phyloP scores from a whole-genome alignment of 163 green algal species.

The Dunaliella salina region DNA sequence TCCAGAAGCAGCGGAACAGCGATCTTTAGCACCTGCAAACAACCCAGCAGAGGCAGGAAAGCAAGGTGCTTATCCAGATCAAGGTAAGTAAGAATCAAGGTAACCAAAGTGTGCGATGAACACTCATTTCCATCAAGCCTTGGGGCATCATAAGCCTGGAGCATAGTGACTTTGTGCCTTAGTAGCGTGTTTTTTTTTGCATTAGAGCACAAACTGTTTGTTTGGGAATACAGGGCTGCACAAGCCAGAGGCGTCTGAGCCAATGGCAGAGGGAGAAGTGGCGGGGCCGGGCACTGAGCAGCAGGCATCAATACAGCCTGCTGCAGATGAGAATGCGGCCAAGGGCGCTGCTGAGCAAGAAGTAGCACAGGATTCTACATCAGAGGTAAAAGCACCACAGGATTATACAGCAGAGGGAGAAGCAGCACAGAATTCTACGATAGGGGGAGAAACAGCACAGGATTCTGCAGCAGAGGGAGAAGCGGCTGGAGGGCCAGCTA shows the following conservation, averaged over 20 bases:
- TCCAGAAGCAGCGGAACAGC: constrained; percentile 4
- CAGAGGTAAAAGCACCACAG: not conserved
- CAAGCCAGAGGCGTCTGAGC: too few species aligned
- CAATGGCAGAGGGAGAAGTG: not conserved
- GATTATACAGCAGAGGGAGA: not conserved
- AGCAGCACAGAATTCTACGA: too few species aligned
- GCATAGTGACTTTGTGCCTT: too few species aligned
- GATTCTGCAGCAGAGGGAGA: not conserved
- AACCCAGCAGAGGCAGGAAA: constrained; percentile 6
- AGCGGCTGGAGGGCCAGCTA: not conserved
- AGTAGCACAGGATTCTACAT: not conserved
- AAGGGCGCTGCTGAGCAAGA: constrained; percentile 9
- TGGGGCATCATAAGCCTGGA: too few species aligned
- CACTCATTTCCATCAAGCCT: too few species aligned
- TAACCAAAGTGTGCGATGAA: too few species aligned
- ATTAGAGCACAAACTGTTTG: too few species aligned
- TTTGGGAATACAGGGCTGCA: too few species aligned
- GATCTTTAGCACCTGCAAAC: not conserved
- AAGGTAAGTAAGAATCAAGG: too few species aligned
- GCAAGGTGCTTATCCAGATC: too few species aligned
- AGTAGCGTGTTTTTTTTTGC: too few species aligned
- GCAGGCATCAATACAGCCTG: not conserved
- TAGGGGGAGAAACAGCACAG: constrained; percentile 10
- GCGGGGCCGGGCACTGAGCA: not conserved
- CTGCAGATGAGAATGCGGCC: not conserved